Base-by-base conservation (phyloP, 1,284 basidiomycete genomes). In the Ceraceosorus guamensis region DNA sequence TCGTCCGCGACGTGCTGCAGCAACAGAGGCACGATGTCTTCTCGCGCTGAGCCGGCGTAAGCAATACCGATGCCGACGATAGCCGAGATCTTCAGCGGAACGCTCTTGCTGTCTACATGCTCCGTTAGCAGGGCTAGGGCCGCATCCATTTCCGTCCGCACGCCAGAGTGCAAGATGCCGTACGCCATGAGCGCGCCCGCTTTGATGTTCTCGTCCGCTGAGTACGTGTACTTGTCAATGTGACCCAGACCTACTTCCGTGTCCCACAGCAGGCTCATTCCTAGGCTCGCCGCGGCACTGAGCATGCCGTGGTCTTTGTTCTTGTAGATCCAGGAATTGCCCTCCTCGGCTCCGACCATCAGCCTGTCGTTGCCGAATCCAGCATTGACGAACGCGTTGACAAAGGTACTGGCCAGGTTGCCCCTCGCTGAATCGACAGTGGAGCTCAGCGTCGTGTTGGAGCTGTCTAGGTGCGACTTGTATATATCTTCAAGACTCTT, bases 281-380 rank as follows among this genome's bases (percentile, higher is more conserved):
- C 95, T 53, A 97, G 83, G 60, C 89, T 92, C 2, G 95, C 95
- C 18, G 93, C 85, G 16, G 95, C 95, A 63, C 89, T 91, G 82
- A 95, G 85, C 91, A 96, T 97, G 57, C 91, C 90, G 87, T 95
- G 88, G 56, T 97, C 93, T 79, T 97, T 97, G 81, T 97, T 97
- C 83, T 97, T 97, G 82, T 98, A 99, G 64, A 99, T 91, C 89
- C 92, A 98, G 68, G 89, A 92, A 77, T 86, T 88, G 24, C 93
- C 93, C 73, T 96, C 92, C 57, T 91, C 88, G 0, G 92, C 92
- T 69, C 87, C 87, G 4, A 93, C 91, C 87, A 99, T 92, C 56
- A 99, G 83, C 77, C 95, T 96, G 77, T 99, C 95, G 76, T 99
- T 99, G 16, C 92, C 92, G 73, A 95, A 98, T 0, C 95, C 95